A percentile compares a stretch with the other conserved stretches of the same genome.
Evolutionary conservation across 1,284 basidiomycete genomes (phyloP).

Genomic region (Ganoderma resinaceum): DNA sequence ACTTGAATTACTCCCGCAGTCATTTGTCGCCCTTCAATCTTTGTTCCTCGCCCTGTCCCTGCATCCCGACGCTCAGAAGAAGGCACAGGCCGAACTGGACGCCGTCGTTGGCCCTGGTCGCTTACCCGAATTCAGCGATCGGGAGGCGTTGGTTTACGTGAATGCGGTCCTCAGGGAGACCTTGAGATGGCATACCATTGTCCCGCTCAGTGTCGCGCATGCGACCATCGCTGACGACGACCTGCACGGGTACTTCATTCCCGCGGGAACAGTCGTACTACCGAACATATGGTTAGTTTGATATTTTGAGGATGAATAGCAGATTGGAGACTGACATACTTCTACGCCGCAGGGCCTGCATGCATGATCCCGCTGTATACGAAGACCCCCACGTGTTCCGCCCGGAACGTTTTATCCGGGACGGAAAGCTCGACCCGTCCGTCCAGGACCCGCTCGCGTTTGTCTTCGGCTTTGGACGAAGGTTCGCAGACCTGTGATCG

Average conservation of each 20-base stretch:
- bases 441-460: conserved; percentile 2
- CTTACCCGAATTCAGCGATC: conserved; percentile 29
- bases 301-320: neutral
- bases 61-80: conserved; percentile 29
- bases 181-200: conserved; percentile 2
- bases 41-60: conserved; percentile 33
- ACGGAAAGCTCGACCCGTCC: conserved; percentile 7
- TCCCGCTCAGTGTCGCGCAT: conserved; percentile 6
- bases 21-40: conserved; percentile 26
- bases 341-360: conserved; percentile 1
- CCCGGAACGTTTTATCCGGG: conserved; percentile 12
- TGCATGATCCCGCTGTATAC: conserved; percentile 7
- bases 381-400: conserved; percentile 4
- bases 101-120: conserved; percentile 25
- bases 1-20: conserved; percentile 29
- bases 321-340: neutral
- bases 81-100: conserved; percentile 40
- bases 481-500: neutral
- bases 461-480: conserved; percentile 4
- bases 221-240: conserved; percentile 20
- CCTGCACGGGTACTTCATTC: conserved; percentile 24
- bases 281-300: conserved; percentile 31
- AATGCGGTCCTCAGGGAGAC: conserved; percentile 23
- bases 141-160: conserved; percentile 25
- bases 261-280: conserved; percentile 26